Evolutionary conservation across 257 asterid genomes (phyloP).

Genomic region (Ilex asprella): DNA sequence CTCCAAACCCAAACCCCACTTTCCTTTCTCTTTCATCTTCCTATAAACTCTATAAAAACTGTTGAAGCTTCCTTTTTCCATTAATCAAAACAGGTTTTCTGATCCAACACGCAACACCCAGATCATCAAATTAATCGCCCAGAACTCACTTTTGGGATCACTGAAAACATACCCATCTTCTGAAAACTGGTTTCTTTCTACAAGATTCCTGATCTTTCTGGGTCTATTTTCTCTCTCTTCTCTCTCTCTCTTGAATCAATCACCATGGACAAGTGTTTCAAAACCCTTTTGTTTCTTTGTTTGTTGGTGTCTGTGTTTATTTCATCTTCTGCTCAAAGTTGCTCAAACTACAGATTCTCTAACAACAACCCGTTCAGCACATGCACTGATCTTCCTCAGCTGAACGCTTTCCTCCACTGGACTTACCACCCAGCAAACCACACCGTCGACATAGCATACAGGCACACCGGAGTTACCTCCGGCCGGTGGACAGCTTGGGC

Average conservation of each 20-base stretch:
- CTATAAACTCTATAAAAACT: neutral
- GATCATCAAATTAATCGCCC: neutral
- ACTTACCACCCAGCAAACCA: conserved; percentile 41
- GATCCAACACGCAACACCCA: neutral
- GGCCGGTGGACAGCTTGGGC: conserved; percentile 68
- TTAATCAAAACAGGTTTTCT: neutral
- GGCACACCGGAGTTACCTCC: conserved; percentile 34
- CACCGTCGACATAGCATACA: conserved; percentile 54
- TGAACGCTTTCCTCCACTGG: conserved; percentile 62
- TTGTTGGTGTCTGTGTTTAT: conserved; percentile 13
- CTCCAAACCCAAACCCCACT: neutral
- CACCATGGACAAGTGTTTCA: conserved; percentile 22
- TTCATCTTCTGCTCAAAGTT: conserved; percentile 15
- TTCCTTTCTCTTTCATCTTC: neutral
- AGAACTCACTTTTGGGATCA: neutral
- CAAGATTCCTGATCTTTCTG: neutral
- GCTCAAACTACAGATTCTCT: conserved; percentile 25
- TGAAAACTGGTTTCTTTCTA: neutral
- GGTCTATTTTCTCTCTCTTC: neutral
- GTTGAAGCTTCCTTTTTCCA: neutral
- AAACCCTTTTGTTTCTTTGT: conserved; percentile 12
- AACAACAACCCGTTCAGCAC: conserved; percentile 18
- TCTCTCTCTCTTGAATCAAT: neutral
- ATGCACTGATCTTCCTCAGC: conserved; percentile 41
- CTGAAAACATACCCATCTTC: neutral